A percentile compares a stretch with the other conserved stretches of the same genome.
Evolutionary conservation across 805 yeast genomes (phyloP).

Genomic region (Myxozyma geophila): DNA sequence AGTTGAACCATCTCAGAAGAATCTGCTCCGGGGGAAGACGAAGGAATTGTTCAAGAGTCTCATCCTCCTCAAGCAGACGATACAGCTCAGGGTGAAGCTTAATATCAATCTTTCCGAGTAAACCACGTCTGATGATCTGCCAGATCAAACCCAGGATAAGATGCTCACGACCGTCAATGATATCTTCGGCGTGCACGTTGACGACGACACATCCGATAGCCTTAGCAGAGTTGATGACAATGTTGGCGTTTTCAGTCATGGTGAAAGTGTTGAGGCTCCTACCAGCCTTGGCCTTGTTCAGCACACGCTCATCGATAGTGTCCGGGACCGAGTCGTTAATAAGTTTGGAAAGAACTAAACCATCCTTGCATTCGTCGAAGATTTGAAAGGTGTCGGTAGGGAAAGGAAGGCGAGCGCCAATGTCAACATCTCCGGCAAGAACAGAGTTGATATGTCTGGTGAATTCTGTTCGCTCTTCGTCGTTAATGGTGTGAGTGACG

Average conservation of each 20-base stretch:
- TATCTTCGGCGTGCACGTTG: slow-evolving; percentile 96
- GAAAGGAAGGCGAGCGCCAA: slow-evolving; percentile 85
- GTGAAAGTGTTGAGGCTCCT: slow-evolving; percentile 89
- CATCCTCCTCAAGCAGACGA: slow-evolving; percentile 92
- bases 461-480: slow-evolving; percentile 94
- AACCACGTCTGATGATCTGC: slow-evolving; percentile 97
- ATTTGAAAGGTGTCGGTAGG: slow-evolving; percentile 93
- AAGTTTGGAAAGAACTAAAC: slow-evolving; percentile 86
- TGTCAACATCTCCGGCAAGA: slow-evolving; percentile 81
- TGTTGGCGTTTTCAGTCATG: slow-evolving; percentile 95
- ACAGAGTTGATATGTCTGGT: slow-evolving; percentile 95
- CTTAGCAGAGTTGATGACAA: slow-evolving; percentile 96
- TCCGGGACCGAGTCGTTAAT: slow-evolving; percentile 98
- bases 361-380: slow-evolving; percentile 92
- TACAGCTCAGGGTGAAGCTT: slow-evolving; percentile 95
- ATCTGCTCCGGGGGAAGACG: slow-evolving; percentile 98
- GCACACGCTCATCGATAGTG: slow-evolving; percentile 95
- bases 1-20: slow-evolving; percentile 95
- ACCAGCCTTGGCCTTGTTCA: slow-evolving; percentile 82
- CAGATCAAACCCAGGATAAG: slow-evolving; percentile 92
- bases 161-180: slow-evolving; percentile 95
- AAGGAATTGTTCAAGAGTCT: slow-evolving; percentile 93
- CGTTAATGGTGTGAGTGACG: slow-evolving; percentile 93
- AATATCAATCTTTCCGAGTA: slow-evolving; percentile 92
- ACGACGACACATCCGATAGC: slow-evolving; percentile 99